Evolutionary conservation across 2,329 filamentous ascomycete species (phyloP).

Genomic region (Akanthomyces dipterigenus): DNA sequence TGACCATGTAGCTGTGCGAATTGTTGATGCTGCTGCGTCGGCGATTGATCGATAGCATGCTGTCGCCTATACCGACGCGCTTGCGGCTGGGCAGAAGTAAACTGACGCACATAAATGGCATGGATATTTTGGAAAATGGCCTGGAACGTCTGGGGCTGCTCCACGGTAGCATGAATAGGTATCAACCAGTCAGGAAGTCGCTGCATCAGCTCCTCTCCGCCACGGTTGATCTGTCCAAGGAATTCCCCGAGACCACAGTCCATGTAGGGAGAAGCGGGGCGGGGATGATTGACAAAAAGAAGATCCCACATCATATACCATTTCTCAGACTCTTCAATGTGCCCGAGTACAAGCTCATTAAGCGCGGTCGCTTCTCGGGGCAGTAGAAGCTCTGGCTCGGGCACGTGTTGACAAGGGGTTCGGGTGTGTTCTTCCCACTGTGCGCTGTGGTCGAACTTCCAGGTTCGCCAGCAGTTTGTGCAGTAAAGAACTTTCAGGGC

Average conservation of each 20-base stretch:
- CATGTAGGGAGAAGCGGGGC: background rate
- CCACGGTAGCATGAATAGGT: background rate
- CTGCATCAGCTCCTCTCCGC: background rate
- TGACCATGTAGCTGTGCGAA: background rate
- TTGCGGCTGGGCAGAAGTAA: background rate
- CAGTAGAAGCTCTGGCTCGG: background rate
- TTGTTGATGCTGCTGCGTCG: background rate
- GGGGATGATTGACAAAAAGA: background rate
- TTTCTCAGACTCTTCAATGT: background rate
- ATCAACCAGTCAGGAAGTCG: background rate
- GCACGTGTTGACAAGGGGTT: background rate
- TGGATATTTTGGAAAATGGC: background rate
- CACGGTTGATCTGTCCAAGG: background rate
- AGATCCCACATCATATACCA: conserved; percentile 9
- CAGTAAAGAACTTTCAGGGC: background rate
- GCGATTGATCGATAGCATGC: background rate
- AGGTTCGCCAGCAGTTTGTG: background rate
- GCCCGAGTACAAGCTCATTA: background rate
- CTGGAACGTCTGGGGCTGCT: background rate
- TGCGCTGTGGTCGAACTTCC: background rate
- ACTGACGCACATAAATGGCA: background rate
- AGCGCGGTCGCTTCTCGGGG: background rate
- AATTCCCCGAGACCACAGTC: background rate
- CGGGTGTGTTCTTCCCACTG: background rate
- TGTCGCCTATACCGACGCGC: background rate